phyloP scores from a whole-genome alignment of 352 stramenopile genomes.

The Phytophthora boehmeriae region DNA sequence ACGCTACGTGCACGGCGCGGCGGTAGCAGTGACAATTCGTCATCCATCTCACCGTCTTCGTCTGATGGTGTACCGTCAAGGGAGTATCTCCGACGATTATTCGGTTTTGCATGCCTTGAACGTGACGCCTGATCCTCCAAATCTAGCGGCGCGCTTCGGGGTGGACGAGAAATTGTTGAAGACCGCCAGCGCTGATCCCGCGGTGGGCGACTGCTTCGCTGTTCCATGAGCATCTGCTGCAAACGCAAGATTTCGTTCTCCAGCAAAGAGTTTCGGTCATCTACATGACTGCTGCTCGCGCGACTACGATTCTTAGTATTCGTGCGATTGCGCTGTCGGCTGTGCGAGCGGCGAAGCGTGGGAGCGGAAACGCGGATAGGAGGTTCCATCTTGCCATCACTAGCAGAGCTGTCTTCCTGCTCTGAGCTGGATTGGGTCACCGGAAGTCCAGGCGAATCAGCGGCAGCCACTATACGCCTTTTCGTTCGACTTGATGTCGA shows the following conservation, averaged over 20 bases:
- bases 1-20: conserved; percentile 67
- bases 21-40: conserved; percentile 50
- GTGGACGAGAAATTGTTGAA: conserved; percentile 28
- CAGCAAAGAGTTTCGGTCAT: conserved; percentile 53
- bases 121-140: conserved; percentile 18
- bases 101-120: conserved; percentile 15
- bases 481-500: conserved; percentile 19
- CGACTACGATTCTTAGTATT: conserved; percentile 29
- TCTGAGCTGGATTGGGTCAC: conserved; percentile 34
- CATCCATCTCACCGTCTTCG: conserved; percentile 42
- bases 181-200: conserved; percentile 25
- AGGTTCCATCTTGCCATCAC: conserved; percentile 31
- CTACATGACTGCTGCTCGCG: conserved; percentile 30
- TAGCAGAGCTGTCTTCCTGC: conserved; percentile 38
- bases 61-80: conserved; percentile 47
- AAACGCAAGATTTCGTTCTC: conserved; percentile 79
- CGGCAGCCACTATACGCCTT: neutral
- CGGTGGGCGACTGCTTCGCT: conserved; percentile 34
- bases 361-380: conserved; percentile 27
- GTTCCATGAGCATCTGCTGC: conserved; percentile 74
- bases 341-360: conserved; percentile 21
- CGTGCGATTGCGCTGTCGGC: conserved; percentile 24
- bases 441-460: conserved; percentile 8
- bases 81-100: conserved; percentile 50
- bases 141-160: conserved; percentile 28